phyloP scores from a whole-genome alignment of 2,329 filamentous ascomycete genomes.

The Mollisia scopiformis region DNA sequence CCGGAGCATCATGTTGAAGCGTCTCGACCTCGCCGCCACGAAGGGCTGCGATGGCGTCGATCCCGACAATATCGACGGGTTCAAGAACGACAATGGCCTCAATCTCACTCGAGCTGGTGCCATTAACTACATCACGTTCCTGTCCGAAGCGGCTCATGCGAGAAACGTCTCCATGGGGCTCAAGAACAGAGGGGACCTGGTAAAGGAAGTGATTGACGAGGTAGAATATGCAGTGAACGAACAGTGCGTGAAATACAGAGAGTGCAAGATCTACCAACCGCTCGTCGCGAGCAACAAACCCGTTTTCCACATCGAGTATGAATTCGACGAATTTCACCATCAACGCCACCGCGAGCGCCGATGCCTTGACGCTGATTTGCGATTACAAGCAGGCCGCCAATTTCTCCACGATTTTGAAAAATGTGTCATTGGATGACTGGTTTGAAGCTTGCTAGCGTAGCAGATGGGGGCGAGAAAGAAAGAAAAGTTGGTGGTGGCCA shows the following conservation, averaged over 20 bases:
- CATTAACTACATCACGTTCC: slow-evolving; percentile 61
- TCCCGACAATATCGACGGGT: slow-evolving; percentile 42
- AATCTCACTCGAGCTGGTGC: slow-evolving; percentile 59
- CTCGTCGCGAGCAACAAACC: slow-evolving; percentile 66
- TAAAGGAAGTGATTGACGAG: slow-evolving; percentile 9
- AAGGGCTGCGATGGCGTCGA: slow-evolving; percentile 65
- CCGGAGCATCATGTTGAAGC: slow-evolving; percentile 62
- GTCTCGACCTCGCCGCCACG: slow-evolving; percentile 58
- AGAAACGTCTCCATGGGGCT: slow-evolving; percentile 65
- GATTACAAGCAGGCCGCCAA: background rate
- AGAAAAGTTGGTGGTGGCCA: background rate
- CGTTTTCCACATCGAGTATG: slow-evolving; percentile 76
- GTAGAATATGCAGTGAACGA: slow-evolving; percentile 48
- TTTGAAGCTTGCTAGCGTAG: slow-evolving; percentile 11
- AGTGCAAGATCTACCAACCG: slow-evolving; percentile 59
- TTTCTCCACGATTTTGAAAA: slow-evolving; percentile 22
- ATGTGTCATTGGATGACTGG: slow-evolving; percentile 23
- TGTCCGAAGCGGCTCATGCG: slow-evolving; percentile 55
- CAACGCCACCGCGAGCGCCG: background rate
- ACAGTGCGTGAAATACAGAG: slow-evolving; percentile 64
- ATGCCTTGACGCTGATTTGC: slow-evolving; percentile 2
- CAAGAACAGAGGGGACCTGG: slow-evolving; percentile 67
- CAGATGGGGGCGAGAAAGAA: background rate
- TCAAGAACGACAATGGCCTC: slow-evolving; percentile 63
- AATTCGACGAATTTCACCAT: slow-evolving; percentile 31